These are phyloP conservation scores for Spergularia marina DNA, from an alignment of 148 eudicot genomes.

Conservation along the genomic window DNA sequence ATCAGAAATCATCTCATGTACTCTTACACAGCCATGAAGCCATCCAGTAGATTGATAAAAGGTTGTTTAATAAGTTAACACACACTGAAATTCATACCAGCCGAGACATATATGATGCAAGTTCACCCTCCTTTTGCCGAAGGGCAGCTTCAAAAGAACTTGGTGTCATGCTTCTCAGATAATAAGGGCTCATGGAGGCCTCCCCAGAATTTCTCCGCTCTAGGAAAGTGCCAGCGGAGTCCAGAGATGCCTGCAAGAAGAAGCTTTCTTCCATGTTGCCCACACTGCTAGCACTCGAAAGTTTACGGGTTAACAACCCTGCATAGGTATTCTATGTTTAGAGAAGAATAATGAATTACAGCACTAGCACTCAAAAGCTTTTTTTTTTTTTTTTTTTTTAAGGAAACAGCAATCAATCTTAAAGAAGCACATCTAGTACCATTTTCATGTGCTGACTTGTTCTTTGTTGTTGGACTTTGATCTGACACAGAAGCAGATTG, in stretches of 20 bases:
- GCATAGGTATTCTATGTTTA: slow-evolving; percentile 23
- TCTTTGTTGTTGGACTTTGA: slow-evolving; percentile 49
- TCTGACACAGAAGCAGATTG: slow-evolving; percentile 53
- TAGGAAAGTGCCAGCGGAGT: slow-evolving; percentile 57
- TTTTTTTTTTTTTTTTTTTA: too few relatives aligned
- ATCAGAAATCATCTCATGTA: neutral
- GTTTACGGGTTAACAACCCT: slow-evolving; percentile 76
- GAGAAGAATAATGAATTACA: neutral
- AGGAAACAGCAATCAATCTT: neutral
- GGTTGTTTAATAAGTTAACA: neutral
- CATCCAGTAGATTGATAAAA: neutral
- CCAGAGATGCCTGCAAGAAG: slow-evolving; percentile 85
- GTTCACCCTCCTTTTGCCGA: slow-evolving; percentile 97
- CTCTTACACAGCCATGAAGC: neutral
- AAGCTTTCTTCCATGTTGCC: slow-evolving; percentile 87
- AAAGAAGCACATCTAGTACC: slow-evolving; percentile 38
- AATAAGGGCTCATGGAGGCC: slow-evolving; percentile 63
- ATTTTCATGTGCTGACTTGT: slow-evolving; percentile 61
- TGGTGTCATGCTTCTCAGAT: slow-evolving; percentile 74
- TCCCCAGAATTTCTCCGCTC: slow-evolving; percentile 76
- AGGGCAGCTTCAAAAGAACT: slow-evolving; percentile 85
- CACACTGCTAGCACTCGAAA: slow-evolving; percentile 83
- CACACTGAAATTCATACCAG: slow-evolving; percentile 47
- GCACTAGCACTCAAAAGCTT: too few relatives aligned
- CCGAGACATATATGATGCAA: slow-evolving; percentile 86